Evolutionary conservation across 83 land plant species (phyloP).

Genomic region (Thuja plicata): DNA sequence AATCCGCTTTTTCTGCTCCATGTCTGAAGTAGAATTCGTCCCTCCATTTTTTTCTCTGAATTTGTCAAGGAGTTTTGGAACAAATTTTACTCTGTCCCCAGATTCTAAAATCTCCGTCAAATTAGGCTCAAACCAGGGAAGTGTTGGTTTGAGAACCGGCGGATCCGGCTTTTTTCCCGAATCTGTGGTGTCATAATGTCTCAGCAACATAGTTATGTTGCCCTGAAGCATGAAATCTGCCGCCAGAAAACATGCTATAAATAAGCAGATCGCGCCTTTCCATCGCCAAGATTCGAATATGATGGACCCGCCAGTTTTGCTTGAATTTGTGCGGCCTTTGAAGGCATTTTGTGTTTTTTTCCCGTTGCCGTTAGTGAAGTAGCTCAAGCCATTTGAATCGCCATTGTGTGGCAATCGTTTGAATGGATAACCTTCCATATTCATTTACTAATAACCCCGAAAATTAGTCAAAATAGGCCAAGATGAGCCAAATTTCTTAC

Average conservation of each 20-base stretch:
- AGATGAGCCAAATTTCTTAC: no score
- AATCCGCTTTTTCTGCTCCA: slow-evolving; percentile 19
- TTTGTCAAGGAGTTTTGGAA: slow-evolving; percentile 52
- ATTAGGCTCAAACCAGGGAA: not conserved
- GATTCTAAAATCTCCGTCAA: slow-evolving; percentile 28
- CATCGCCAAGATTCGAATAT: not conserved
- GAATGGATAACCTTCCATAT: not conserved
- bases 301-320: not conserved
- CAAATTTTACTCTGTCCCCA: slow-evolving; percentile 42
- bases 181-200: not conserved
- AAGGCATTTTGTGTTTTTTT: not conserved
- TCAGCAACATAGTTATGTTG: slow-evolving; percentile 19
- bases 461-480: no score
- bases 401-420: not conserved
- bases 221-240: slow-evolving; percentile 12
- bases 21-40: not conserved
- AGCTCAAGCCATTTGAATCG: not conserved
- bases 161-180: not conserved
- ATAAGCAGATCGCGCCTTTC: slow-evolving; percentile 16
- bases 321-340: not conserved
- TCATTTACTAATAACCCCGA: no score
- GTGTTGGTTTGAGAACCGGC: not conserved
- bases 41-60: slow-evolving; percentile 35
- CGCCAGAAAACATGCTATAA: slow-evolving; percentile 40
- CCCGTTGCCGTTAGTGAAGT: not conserved